Conservation (phyloP, 306 rosid genomes). For the Inga laurina region DNA sequence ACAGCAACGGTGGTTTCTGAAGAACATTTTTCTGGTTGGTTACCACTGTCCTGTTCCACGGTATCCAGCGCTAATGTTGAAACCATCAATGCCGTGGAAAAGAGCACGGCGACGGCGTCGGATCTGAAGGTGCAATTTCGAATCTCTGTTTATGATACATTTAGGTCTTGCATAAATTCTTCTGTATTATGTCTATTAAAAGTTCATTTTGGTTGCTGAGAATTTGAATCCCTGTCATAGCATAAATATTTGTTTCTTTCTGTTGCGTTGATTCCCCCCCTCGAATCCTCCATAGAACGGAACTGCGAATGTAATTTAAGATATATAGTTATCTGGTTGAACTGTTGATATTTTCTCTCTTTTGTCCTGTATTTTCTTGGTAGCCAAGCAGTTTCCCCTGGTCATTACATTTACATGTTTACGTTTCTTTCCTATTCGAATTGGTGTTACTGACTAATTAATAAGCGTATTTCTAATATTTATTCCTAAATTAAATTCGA, state of each 20-base stretch:
- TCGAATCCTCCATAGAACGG: neutral
- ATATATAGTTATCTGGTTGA: neutral
- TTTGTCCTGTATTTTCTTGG: slow-evolving; percentile 32
- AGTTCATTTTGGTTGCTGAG: neutral
- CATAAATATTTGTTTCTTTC: neutral
- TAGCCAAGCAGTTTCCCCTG: neutral
- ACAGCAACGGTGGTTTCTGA: slow-evolving; percentile 20
- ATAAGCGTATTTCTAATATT: slow-evolving; percentile 11
- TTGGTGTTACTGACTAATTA: neutral
- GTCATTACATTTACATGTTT: neutral
- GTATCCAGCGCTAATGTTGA: slow-evolving; percentile 31
- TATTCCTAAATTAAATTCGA: slow-evolving; percentile 35
- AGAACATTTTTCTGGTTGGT: slow-evolving; percentile 35
- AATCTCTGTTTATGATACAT: slow-evolving; percentile 6
- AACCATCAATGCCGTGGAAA: slow-evolving; percentile 32
- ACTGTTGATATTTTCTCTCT: neutral
- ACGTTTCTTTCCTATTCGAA: slow-evolving; percentile 18
- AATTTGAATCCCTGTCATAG: neutral
- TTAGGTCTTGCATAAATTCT: neutral
- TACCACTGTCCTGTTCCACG: slow-evolving; percentile 48
- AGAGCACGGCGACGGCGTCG: slow-evolving; percentile 25
- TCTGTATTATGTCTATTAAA: neutral
- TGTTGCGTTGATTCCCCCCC: neutral
- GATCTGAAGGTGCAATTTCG: slow-evolving; percentile 65
- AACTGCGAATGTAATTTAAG: neutral